Percentiles rank a stretch among this genome's conserved stretches.
Evolutionary conservation across 257 asterid species (phyloP).

Genomic region (Fraxinus excelsior): DNA sequence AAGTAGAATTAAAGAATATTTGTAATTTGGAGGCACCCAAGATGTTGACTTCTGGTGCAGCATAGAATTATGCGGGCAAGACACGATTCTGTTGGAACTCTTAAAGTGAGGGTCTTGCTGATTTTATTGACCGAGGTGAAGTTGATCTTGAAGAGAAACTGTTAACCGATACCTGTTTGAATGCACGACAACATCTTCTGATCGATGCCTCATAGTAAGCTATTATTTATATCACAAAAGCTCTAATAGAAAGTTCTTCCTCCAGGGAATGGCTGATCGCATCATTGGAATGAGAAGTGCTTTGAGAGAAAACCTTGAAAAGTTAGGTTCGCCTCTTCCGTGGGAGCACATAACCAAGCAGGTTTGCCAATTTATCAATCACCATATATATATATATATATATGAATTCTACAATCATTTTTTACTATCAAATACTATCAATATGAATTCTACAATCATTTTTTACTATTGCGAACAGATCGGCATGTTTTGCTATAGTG

Average conservation of each 20-base stretch:
- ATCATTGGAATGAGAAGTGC: constrained; percentile 91
- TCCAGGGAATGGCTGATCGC: constrained; percentile 97
- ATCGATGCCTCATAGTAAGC: not conserved
- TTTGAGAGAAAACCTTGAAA: constrained; percentile 75
- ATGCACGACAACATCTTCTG: not conserved
- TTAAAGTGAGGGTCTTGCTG: constrained; percentile 1
- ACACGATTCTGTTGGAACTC: not conserved
- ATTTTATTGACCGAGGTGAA: not conserved
- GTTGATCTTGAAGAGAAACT: not conserved
- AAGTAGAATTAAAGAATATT: not conserved
- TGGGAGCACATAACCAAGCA: constrained; percentile 99
- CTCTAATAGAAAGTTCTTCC: not conserved
- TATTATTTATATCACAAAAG: not conserved
- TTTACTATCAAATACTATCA: not conserved
- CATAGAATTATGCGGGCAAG: not conserved
- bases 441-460: not conserved
- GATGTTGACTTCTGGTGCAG: not conserved
- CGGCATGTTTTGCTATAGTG: constrained; percentile 99
- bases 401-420: not conserved
- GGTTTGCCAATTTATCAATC: constrained; percentile 41
- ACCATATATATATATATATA: too few species aligned
- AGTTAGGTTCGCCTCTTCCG: constrained; percentile 79
- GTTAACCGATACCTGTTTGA: not conserved
- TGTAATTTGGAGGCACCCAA: not conserved
- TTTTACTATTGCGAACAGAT: constrained; percentile 47